phyloP scores from a whole-genome alignment of 257 asterid species.

The Agastache rugosa region DNA sequence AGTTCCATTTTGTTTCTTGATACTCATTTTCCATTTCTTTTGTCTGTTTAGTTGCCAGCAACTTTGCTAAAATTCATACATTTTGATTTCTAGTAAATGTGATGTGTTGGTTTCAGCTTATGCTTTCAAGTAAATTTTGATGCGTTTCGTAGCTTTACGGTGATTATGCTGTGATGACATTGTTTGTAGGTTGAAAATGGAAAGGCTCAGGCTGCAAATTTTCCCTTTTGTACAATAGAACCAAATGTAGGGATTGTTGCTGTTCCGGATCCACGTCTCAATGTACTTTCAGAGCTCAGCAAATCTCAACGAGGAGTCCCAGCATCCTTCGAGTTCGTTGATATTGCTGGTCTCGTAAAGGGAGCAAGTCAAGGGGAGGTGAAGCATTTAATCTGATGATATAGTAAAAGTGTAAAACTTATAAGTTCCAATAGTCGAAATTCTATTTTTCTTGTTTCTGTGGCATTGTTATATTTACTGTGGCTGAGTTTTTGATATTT shows the following conservation, averaged over 20 bases:
- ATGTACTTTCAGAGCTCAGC: constrained; percentile 83
- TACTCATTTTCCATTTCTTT: constrained; percentile 11
- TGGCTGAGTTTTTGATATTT: constrained; percentile 24
- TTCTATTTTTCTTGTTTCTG: constrained; percentile 31
- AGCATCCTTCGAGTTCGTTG: constrained; percentile 95
- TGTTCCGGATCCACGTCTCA: constrained; percentile 91
- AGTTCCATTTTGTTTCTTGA: not conserved
- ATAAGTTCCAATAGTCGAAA: constrained; percentile 26
- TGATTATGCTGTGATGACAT: constrained; percentile 17
- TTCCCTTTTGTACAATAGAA: constrained; percentile 94
- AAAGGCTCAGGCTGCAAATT: constrained; percentile 98
- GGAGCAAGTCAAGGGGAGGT: constrained; percentile 99
- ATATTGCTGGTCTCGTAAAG: constrained; percentile 97
- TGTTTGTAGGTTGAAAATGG: constrained; percentile 91
- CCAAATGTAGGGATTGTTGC: constrained; percentile 96
- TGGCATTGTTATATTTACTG: constrained; percentile 33
- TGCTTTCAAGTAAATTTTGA: constrained; percentile 14
- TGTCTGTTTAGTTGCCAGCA: constrained; percentile 7
- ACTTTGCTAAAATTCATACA: not conserved
- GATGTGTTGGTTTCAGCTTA: constrained; percentile 20
- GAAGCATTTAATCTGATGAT: constrained; percentile 31
- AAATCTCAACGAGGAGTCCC: constrained; percentile 85
- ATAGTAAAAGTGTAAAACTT: too few relatives aligned
- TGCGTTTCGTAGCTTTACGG: not conserved
- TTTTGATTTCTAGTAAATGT: not conserved